phyloP scores from a whole-genome alignment of 2,329 filamentous ascomycete species.

The Fusarium lateritium region DNA sequence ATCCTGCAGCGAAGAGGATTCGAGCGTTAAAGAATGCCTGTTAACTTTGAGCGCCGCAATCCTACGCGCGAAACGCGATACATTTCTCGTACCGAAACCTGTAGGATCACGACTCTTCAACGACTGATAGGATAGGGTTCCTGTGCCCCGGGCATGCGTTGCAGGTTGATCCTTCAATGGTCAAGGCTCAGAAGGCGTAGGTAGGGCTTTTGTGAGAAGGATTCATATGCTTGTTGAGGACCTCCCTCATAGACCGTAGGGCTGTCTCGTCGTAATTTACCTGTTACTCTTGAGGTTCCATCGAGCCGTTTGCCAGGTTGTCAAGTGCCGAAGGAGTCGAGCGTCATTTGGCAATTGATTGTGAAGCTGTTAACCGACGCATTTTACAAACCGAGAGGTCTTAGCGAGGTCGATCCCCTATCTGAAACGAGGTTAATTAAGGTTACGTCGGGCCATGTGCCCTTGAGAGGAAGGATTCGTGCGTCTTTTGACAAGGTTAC shows the following conservation, averaged over 20 bases:
- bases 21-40: not conserved
- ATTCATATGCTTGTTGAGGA: not conserved
- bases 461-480: slow-evolving; percentile 17
- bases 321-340: slow-evolving; percentile 28
- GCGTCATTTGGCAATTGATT: slow-evolving; percentile 10
- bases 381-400: not conserved
- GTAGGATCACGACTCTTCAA: not conserved
- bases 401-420: slow-evolving; percentile 36
- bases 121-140: slow-evolving; percentile 15
- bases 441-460: slow-evolving; percentile 27
- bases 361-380: slow-evolving; percentile 22
- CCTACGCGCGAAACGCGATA: not conserved
- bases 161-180: slow-evolving; percentile 19
- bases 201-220: slow-evolving; percentile 1
- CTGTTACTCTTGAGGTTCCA: not conserved
- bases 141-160: slow-evolving; percentile 34
- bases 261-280: slow-evolving; percentile 19
- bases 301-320: not conserved
- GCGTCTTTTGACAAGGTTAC: not conserved
- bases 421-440: slow-evolving; percentile 41
- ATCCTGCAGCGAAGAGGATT: slow-evolving; percentile 4
- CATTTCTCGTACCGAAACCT: slow-evolving; percentile 11
- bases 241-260: slow-evolving; percentile 7
- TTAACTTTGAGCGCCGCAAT: not conserved
- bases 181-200: not conserved